Base-by-base conservation (phyloP, 331 rosid species). In the Malus hybrid region DNA sequence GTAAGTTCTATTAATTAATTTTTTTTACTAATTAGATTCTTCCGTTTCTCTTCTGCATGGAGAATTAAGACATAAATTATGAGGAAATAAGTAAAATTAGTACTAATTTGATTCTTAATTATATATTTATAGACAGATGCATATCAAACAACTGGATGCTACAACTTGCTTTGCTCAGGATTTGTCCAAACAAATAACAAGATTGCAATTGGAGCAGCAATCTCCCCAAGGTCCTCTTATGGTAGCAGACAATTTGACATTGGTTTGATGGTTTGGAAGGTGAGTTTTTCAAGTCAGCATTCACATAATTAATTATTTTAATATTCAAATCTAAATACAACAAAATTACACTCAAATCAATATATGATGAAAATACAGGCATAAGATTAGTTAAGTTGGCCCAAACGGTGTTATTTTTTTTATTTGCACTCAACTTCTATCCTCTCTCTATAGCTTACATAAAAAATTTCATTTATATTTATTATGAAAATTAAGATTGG, bases 191-290 rank as follows among this genome's bases (percentile, higher is more conserved):
- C 96, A 8, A 95, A 90, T 80, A 95, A 87, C 80, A 95, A 66
- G 77, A 88, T 95, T 81, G 97, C 97, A 57, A 92, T 95, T 50
- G 99, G 99, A 72, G 99, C 97, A 66, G 97, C 99, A 77, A 92
- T 95, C 32, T 85, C 93, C 72, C 99, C 99, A 73, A 92, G 93
- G 83, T 95, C 99, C 52, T 76, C 71, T 50, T 90, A 68, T 80
- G 87, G 81, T 71, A 93, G 88, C 68, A 88, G 97, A 87, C 97
- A 95, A 81, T 95, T 95, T 86, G 99, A 95, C 75, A 86, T 95
- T 81, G 97, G 93, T 42, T 60, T 95, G 75, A 95, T 90, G 97
- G 88, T 95, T 89, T 95, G 98, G 98, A 95, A 95, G 96, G 99
- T 95, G 61, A 85, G 83, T 68, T 39, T 63, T 79, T 44, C 50